Evolutionary conservation across 2,329 filamentous ascomycete species (phyloP).

Genomic region (Aspergillus ochraceus): DNA sequence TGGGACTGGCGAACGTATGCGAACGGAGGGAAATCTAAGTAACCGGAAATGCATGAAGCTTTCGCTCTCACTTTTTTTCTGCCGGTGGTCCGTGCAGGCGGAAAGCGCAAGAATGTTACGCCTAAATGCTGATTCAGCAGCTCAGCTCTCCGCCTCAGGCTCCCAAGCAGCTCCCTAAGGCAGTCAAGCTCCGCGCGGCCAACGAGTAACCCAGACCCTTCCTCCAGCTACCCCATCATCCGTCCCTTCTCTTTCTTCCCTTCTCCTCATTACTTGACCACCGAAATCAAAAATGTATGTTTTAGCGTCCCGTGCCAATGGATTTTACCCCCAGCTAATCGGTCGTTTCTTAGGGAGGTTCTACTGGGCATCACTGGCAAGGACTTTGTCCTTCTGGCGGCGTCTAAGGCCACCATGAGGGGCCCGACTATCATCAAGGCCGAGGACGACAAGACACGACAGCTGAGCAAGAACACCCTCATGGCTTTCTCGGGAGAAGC

Average conservation of each 20-base stretch:
- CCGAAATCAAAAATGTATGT: slow-evolving; percentile 30
- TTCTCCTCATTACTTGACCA: slow-evolving; percentile 16
- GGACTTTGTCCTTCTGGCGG: slow-evolving; percentile 97
- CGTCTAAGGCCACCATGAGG: slow-evolving; percentile 97
- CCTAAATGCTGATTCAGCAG: slow-evolving; percentile 35
- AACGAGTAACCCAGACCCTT: slow-evolving; percentile 21
- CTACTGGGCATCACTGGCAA: slow-evolving; percentile 97
- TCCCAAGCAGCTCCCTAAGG: slow-evolving; percentile 34
- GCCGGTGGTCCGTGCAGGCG: slow-evolving; percentile 30
- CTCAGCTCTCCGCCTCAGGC: slow-evolving; percentile 31
- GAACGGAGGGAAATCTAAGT: neutral
- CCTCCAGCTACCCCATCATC: slow-evolving; percentile 23
- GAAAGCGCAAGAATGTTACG: slow-evolving; percentile 30
- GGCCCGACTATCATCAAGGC: slow-evolving; percentile 94
- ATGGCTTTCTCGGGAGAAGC: slow-evolving; percentile 96
- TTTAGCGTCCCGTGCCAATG: neutral
- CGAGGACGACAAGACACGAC: slow-evolving; percentile 92
- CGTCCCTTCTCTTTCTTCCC: slow-evolving; percentile 19
- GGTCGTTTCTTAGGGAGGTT: slow-evolving; percentile 72
- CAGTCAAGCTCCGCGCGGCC: slow-evolving; percentile 43
- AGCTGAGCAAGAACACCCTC: slow-evolving; percentile 88
- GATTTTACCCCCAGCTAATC: slow-evolving; percentile 17
- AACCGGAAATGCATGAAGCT: neutral
- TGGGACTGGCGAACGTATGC: neutral
- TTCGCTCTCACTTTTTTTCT: slow-evolving; percentile 37